These are phyloP conservation scores for Silene latifolia DNA, from an alignment of 148 eudicot species.

Conservation along the genomic window DNA sequence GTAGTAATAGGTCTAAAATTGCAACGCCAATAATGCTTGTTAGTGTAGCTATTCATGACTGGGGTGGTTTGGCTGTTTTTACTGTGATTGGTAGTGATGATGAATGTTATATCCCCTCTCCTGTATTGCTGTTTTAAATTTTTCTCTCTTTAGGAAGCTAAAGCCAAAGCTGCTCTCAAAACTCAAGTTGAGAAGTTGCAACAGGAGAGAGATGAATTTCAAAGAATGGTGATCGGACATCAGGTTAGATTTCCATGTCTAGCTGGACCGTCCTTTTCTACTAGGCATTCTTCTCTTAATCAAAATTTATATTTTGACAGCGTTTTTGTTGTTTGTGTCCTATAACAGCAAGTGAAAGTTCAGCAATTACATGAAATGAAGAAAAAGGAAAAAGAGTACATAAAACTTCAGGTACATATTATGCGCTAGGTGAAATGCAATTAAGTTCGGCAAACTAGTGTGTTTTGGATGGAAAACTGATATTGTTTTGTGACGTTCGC, in stretches of 20 bases:
- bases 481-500: constrained; percentile 17
- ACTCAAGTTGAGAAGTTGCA: constrained; percentile 95
- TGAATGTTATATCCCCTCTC: constrained; percentile 2
- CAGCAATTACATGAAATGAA: constrained; percentile 99
- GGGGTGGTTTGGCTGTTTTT: not conserved
- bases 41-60: not conserved
- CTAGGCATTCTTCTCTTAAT: not conserved
- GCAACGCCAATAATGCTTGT: constrained; percentile 4
- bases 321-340: constrained; percentile 10
- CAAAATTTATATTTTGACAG: constrained; percentile 1
- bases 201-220: constrained; percentile 97
- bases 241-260: constrained; percentile 49
- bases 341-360: constrained; percentile 79
- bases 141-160: constrained; percentile 71
- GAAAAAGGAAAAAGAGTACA: constrained; percentile 95
- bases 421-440: not conserved
- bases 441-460: not conserved
- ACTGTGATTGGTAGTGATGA: constrained; percentile 1
- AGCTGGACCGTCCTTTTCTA: not conserved
- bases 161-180: constrained; percentile 82
- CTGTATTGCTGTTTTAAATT: constrained; percentile 5
- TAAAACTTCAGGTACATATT: constrained; percentile 74
- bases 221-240: constrained; percentile 97
- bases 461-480: not conserved
- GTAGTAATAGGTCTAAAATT: constrained; percentile 2